Evolutionary conservation across 1,139 yeast species (phyloP).

Genomic region (Suhomyces guaymorum): DNA sequence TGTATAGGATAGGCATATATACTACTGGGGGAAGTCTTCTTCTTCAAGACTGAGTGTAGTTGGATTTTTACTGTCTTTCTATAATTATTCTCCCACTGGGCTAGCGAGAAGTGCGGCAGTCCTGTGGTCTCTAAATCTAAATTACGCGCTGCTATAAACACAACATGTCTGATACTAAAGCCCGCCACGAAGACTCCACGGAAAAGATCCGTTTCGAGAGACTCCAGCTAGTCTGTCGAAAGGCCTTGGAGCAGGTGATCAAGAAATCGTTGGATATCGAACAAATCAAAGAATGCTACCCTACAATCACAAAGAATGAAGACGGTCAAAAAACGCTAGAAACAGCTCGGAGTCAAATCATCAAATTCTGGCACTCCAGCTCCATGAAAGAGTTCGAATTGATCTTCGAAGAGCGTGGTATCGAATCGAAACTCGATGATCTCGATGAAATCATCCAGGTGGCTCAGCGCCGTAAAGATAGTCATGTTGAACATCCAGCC

Average conservation of each 20-base stretch:
- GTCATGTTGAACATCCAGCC: conserved; percentile 23
- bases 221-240: conserved; percentile 55
- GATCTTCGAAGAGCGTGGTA: conserved; percentile 63
- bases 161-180: conserved; percentile 3
- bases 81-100: no score
- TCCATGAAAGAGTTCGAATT: conserved; percentile 64
- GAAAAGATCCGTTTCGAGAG: conserved; percentile 54
- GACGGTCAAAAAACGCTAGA: conserved; percentile 56
- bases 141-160: no score
- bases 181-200: conserved; percentile 6
- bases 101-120: no score
- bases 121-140: no score
- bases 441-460: conserved; percentile 63
- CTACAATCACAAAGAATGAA: conserved; percentile 50
- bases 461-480: conserved; percentile 42
- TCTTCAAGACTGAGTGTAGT: no score
- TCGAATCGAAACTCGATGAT: conserved; percentile 57
- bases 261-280: conserved; percentile 58
- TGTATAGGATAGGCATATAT: no score
- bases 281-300: conserved; percentile 66
- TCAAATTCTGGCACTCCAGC: conserved; percentile 59
- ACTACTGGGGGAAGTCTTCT: no score
- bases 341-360: conserved; percentile 61
- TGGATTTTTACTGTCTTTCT: no score
- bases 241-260: conserved; percentile 69